Evolutionary conservation across 2,329 filamentous ascomycete genomes (phyloP).

Genomic region (Colletotrichum truncatum): DNA sequence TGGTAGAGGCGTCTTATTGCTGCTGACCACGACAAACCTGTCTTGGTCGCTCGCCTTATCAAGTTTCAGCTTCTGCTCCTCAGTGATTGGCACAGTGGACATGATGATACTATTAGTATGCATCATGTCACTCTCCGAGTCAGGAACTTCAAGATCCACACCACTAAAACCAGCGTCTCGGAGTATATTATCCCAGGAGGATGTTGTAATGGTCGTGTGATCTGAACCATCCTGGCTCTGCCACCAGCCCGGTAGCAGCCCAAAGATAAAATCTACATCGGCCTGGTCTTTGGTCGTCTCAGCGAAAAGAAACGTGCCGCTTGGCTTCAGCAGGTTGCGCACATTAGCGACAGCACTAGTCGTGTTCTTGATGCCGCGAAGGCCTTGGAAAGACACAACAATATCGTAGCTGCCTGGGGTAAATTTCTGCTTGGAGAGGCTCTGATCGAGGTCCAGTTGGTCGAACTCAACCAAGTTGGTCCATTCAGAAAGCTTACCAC

Average conservation of each 20-base stretch:
- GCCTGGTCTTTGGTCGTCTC: neutral
- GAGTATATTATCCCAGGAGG: no score
- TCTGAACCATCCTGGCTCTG: neutral
- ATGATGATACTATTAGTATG: no score
- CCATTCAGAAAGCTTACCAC: no score
- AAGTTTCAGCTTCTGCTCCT: no score
- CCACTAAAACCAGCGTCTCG: neutral
- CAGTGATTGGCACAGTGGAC: no score
- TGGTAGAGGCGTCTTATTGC: no score
- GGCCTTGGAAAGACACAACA: conserved; percentile 37
- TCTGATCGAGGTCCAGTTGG: no score
- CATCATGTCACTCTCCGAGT: no score
- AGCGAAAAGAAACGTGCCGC: conserved; percentile 36
- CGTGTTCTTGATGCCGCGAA: conserved; percentile 37
- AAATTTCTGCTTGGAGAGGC: no score
- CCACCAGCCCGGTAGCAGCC: neutral
- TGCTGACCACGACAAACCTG: no score
- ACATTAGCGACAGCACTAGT: conserved; percentile 34
- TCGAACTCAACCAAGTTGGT: no score
- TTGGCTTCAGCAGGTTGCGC: conserved; percentile 39
- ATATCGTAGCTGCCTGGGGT: conserved; percentile 36
- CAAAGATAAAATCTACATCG: neutral
- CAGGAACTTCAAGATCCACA: conserved; percentile 31
- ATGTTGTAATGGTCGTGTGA: neutral
- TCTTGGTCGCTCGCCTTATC: no score